Evolutionary conservation across 164 flowering plant species (phyloP).

Genomic region (Malania oleifera): DNA sequence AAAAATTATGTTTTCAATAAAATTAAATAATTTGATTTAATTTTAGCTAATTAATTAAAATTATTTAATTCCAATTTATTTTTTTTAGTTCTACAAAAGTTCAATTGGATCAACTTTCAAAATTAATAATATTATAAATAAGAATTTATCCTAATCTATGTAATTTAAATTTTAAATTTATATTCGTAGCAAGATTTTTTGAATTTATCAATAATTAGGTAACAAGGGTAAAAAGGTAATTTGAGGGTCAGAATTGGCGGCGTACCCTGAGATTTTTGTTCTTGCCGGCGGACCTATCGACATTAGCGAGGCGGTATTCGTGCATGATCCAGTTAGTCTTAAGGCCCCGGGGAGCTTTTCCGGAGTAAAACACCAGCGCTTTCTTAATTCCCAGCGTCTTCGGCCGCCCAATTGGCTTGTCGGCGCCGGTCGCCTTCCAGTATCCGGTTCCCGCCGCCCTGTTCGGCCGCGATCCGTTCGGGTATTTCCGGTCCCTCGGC

Average conservation of each 20-base stretch:
- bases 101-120: too few species aligned
- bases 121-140: too few species aligned
- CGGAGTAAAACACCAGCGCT: slow-evolving; percentile 62
- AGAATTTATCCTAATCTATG: too few species aligned
- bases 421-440: slow-evolving; percentile 75
- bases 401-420: slow-evolving; percentile 62
- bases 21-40: too few species aligned
- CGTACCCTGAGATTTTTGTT: slow-evolving; percentile 45
- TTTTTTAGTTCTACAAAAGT: too few species aligned
- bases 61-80: too few species aligned
- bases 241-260: background rate
- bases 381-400: slow-evolving; percentile 56
- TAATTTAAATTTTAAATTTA: too few species aligned
- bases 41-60: too few species aligned
- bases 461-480: slow-evolving; percentile 66
- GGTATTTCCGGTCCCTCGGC: slow-evolving; percentile 62
- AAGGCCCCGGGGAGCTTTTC: slow-evolving; percentile 53
- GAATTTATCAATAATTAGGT: background rate
- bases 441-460: slow-evolving; percentile 60
- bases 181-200: too few species aligned
- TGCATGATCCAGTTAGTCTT: slow-evolving; percentile 83
- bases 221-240: background rate
- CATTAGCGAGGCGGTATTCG: slow-evolving; percentile 61
- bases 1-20: too few species aligned
- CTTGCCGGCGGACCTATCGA: slow-evolving; percentile 49